phyloP scores from a whole-genome alignment of 2,329 filamentous ascomycete species.

The Aspergillus niger region DNA sequence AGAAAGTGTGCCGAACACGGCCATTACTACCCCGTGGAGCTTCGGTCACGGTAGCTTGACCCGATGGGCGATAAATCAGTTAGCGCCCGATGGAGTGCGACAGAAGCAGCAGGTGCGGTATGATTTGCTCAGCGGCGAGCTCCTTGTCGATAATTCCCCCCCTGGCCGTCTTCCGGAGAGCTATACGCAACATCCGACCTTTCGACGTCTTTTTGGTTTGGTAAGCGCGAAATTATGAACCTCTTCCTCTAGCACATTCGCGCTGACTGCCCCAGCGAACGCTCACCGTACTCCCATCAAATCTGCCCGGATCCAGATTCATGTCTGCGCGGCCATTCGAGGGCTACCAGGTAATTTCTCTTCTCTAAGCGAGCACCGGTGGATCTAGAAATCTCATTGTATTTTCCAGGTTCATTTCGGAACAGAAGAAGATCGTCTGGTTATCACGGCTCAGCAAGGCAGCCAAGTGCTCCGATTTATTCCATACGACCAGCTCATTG shows the following conservation, averaged over 20 bases:
- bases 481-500: constrained; percentile 30
- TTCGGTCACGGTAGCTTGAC: no score
- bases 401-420: constrained; percentile 25
- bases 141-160: constrained; percentile 19
- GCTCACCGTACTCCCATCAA: constrained; percentile 38
- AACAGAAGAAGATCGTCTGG: constrained; percentile 18
- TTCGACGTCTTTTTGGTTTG: constrained; percentile 12
- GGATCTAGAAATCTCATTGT: constrained; percentile 7
- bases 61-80: no score
- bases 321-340: constrained; percentile 29
- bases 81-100: no score
- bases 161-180: constrained; percentile 16
- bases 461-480: constrained; percentile 20
- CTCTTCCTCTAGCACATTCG: no score
- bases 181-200: constrained; percentile 9
- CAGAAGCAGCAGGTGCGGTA: no score
- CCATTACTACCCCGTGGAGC: no score
- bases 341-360: constrained; percentile 25
- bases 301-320: constrained; percentile 39
- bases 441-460: constrained; percentile 14
- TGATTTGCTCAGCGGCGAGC: background rate
- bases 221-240: background rate
- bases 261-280: constrained; percentile 17
- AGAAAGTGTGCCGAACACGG: background rate
- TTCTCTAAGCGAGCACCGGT: background rate